phyloP scores from a whole-genome alignment of 768 basidiomycete genomes.

The Scleroderma bovista region DNA sequence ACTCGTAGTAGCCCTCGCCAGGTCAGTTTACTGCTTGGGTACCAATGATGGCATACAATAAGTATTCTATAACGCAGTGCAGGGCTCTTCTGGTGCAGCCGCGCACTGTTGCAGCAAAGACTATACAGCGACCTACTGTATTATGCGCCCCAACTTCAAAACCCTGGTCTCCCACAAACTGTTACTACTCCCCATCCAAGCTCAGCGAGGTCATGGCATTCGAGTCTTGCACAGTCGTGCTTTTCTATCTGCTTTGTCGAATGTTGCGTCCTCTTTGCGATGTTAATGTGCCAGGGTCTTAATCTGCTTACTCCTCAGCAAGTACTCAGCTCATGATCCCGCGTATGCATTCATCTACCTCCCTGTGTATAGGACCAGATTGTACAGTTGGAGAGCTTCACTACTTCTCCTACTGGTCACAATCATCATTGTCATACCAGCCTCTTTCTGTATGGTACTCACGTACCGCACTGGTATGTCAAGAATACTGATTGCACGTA shows the following conservation, averaged over 20 bases:
- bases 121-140: constrained; percentile 56
- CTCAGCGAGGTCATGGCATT: constrained; percentile 39
- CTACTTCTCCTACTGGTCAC: constrained; percentile 52
- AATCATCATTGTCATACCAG: constrained; percentile 63
- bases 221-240: constrained; percentile 47
- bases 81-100: constrained; percentile 50
- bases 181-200: constrained; percentile 14
- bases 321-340: constrained; percentile 19
- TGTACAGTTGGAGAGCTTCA: constrained; percentile 65
- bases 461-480: constrained; percentile 35
- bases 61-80: constrained; percentile 30
- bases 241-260: constrained; percentile 75
- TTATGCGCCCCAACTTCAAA: constrained; percentile 33
- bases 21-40: constrained; percentile 10
- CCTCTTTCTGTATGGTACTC: constrained; percentile 56
- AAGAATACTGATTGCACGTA: neutral
- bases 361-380: constrained; percentile 42
- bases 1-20: constrained; percentile 10
- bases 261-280: constrained; percentile 62
- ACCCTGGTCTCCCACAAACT: constrained; percentile 17
- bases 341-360: constrained; percentile 1
- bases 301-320: constrained; percentile 50
- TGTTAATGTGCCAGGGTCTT: constrained; percentile 68
- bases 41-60: neutral
- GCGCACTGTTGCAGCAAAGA: constrained; percentile 50